Evolutionary conservation across 371 early-diverging fungal genomes (phyloP).

Genomic region (Vairimorpha necatrix): DNA sequence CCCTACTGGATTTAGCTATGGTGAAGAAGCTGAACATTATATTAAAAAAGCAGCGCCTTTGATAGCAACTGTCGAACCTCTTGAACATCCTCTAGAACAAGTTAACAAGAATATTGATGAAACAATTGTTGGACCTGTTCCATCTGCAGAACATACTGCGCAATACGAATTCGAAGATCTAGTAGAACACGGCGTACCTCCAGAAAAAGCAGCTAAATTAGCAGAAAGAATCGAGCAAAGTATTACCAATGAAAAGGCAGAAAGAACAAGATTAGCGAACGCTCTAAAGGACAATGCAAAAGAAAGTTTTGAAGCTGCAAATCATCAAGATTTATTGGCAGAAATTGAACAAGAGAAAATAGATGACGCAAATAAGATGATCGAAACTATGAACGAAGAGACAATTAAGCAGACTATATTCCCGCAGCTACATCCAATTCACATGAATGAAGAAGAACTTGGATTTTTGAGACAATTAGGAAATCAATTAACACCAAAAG

Average conservation of each 20-base stretch:
- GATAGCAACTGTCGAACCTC: background rate
- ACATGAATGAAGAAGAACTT: conserved; percentile 15
- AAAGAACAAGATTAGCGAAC: background rate
- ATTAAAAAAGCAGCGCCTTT: background rate
- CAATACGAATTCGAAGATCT: background rate
- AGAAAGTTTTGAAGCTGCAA: background rate
- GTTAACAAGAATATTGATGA: background rate
- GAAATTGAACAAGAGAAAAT: background rate
- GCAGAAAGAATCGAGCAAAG: background rate
- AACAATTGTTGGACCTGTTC: too few species aligned
- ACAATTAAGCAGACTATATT: background rate
- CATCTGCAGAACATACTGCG: background rate
- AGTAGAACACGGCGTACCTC: background rate
- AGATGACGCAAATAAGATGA: background rate
- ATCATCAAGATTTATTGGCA: background rate
- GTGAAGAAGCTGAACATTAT: background rate
- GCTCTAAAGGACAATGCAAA: background rate
- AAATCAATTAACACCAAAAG: conserved; percentile 4
- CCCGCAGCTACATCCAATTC: background rate
- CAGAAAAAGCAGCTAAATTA: background rate
- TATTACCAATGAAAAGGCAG: background rate
- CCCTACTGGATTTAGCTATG: background rate
- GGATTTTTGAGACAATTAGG: conserved; percentile 1
- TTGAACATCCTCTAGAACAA: background rate
- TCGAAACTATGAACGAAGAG: background rate